Base-by-base conservation (phyloP, 371 early-diverging fungal genomes). In the Mortierella sp. region DNA sequence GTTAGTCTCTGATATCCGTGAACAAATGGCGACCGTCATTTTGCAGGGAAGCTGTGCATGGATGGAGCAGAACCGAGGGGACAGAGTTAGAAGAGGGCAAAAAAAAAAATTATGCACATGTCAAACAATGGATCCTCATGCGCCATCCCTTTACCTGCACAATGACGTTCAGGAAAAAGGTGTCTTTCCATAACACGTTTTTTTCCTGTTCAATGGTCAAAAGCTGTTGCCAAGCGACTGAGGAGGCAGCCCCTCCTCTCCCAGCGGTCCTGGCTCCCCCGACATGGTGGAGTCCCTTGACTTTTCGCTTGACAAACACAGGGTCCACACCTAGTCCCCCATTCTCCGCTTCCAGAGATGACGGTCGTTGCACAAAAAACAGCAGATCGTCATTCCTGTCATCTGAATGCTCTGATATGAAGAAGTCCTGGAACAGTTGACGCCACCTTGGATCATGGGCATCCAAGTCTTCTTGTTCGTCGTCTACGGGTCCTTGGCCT, bases 161-260 rank as follows among this genome's bases (percentile, higher is more conserved):
- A 61, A 94, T 93, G 37, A 93, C 83, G 60, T 94, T 94, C 53
- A 94, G 80, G 63, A 91, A 88, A 65, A 94, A 92, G 5, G 94
- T 92, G 69, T 94, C 91, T 62, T 90, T 91, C 94, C 94, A 94
- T 64, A 89, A 83, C 8, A 94, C 85, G n/a, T 83, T 63, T 29
- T 87, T 87, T 51, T 83, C 83, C 39, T 92, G 74, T 12, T 79
- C 80, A 17, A 89, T 86, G 69, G 88, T 72, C 46, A 74, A 19
- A n/a, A 72, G 27, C 13, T 22, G 67, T 53, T 60, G 73, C 9
- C 63, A 77, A 5, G n/a, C 5, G 4, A 43, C 44, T 43, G 44
- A 47, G 7, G n/a, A 22, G 6, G 4, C 48, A 25, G 21, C 10
- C 10, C 25, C 48, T 24, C 14, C 50, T 34, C 34, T 34, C 34